Evolutionary conservation across 805 yeast species (phyloP).

Genomic region (Monosporozyma yasuniensis): DNA sequence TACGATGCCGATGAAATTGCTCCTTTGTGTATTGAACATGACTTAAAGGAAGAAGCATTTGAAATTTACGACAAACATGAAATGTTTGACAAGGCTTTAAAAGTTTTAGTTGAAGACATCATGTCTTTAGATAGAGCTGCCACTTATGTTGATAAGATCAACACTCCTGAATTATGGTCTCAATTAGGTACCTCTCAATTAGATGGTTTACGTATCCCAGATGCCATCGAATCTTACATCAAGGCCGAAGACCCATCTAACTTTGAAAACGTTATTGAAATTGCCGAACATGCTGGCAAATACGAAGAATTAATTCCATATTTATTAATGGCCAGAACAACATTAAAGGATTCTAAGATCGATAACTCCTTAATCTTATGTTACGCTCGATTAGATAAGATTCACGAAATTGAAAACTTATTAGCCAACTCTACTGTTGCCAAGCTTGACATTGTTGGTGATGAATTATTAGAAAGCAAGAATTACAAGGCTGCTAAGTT

Average conservation of each 20-base stretch:
- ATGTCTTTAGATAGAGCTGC: conserved; percentile 94
- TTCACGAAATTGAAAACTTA: conserved; percentile 75
- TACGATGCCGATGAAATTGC: conserved; percentile 94
- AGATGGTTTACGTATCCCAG: conserved; percentile 84
- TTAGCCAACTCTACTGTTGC: conserved; percentile 88
- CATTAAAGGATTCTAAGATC: conserved; percentile 81
- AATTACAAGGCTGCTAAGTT: conserved; percentile 91
- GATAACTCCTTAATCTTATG: conserved; percentile 88
- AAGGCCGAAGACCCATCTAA: conserved; percentile 87
- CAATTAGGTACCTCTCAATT: conserved; percentile 94
- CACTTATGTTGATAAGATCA: conserved; percentile 82
- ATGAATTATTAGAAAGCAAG: conserved; percentile 67
- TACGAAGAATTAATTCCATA: conserved; percentile 86
- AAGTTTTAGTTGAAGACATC: conserved; percentile 83
- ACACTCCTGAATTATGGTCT: conserved; percentile 82
- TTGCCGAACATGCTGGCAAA: conserved; percentile 91
- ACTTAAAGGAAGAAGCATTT: conserved; percentile 86
- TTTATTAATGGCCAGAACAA: conserved; percentile 83
- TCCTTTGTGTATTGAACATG: conserved; percentile 80
- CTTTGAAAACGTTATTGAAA: conserved; percentile 85
- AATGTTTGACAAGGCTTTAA: conserved; percentile 68
- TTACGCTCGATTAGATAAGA: conserved; percentile 68
- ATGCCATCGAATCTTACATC: conserved; percentile 85
- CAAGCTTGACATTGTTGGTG: conserved; percentile 86
- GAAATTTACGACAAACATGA: conserved; percentile 84